Evolutionary conservation across 164 flowering plant species (phyloP).

Genomic region (Platanus orientalis): DNA sequence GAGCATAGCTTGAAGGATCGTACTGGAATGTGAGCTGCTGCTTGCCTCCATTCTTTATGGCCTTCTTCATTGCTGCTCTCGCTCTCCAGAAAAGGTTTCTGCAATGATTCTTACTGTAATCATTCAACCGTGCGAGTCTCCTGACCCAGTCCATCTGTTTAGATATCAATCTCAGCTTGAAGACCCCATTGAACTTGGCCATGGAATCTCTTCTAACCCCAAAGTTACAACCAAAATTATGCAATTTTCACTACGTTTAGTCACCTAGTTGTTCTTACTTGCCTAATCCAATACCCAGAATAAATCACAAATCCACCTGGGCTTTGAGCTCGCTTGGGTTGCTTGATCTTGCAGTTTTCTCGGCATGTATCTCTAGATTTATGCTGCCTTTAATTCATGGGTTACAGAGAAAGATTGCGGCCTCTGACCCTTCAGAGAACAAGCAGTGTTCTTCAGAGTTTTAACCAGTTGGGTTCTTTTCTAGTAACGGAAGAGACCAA

Average conservation of each 20-base stretch:
- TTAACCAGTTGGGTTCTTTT: too few relatives aligned
- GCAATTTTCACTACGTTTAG: neutral
- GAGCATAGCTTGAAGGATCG: constrained; percentile 82
- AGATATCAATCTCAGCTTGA: neutral
- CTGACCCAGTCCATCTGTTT: constrained; percentile 26
- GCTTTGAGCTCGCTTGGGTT: too few relatives aligned
- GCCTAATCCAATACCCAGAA: neutral
- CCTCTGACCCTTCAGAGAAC: too few relatives aligned
- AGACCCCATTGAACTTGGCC: neutral
- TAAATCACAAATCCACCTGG: neutral
- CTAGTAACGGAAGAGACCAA: neutral
- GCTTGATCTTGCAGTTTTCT: too few relatives aligned
- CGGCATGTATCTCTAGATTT: too few relatives aligned
- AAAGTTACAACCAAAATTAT: neutral
- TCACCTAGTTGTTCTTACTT: too few relatives aligned
- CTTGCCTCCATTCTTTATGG: constrained; percentile 31
- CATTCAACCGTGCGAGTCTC: constrained; percentile 32
- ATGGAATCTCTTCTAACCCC: neutral
- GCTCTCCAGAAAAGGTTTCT: constrained; percentile 52
- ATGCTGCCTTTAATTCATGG: too few relatives aligned
- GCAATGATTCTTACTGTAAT: constrained; percentile 44
- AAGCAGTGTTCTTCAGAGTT: too few relatives aligned
- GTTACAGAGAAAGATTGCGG: too few relatives aligned
- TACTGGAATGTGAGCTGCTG: constrained; percentile 51
- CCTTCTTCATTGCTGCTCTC: constrained; percentile 57